Percentiles rank a stretch among this genome's conserved stretches.
Conservation (phyloP, 495 filamentous ascomycete genomes). For the Chaetomium cochliodes region DNA sequence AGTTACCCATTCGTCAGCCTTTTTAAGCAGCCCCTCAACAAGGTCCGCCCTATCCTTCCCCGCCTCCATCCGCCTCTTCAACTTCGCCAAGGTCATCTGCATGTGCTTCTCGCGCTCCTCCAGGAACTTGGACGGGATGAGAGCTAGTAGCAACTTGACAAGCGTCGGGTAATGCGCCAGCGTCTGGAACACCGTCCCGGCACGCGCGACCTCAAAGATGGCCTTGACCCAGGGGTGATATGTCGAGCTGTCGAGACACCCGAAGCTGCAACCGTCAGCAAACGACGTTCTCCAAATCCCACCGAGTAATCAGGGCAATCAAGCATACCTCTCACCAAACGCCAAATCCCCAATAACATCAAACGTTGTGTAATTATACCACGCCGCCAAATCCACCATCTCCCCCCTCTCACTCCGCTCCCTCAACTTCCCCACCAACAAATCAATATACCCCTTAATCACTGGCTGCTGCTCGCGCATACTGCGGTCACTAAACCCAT, state of each 20-base stretch:
- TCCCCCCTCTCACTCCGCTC: slow-evolving; percentile 38
- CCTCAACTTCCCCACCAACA: slow-evolving; percentile 46
- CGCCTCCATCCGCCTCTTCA: slow-evolving; percentile 43
- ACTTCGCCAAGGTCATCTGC: slow-evolving; percentile 39
- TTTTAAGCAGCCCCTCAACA: slow-evolving; percentile 51
- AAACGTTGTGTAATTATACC: slow-evolving; percentile 62
- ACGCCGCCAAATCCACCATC: slow-evolving; percentile 48
- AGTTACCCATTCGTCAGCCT: slow-evolving; percentile 47
- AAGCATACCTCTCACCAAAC: slow-evolving; percentile 50
- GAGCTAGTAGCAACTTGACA: slow-evolving; percentile 28
- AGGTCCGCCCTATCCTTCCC: slow-evolving; percentile 46
- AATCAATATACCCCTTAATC: slow-evolving; percentile 47
- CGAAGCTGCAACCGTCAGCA: slow-evolving; percentile 42
- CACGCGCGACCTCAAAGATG: slow-evolving; percentile 45
- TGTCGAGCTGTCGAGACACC: slow-evolving; percentile 47
- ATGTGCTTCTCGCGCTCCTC: slow-evolving; percentile 40
- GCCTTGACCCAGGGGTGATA: slow-evolving; percentile 57
- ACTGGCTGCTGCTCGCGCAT: slow-evolving; percentile 50
- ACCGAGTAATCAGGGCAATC: neutral
- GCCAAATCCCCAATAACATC: slow-evolving; percentile 62
- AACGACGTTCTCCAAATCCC: neutral
- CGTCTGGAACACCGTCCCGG: slow-evolving; percentile 40
- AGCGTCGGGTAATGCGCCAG: slow-evolving; percentile 34
- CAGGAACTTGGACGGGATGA: slow-evolving; percentile 28
- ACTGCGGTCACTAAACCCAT: slow-evolving; percentile 54